Base-by-base conservation (phyloP, 2,329 filamentous ascomycete species). In the Didymella exigua region DNA sequence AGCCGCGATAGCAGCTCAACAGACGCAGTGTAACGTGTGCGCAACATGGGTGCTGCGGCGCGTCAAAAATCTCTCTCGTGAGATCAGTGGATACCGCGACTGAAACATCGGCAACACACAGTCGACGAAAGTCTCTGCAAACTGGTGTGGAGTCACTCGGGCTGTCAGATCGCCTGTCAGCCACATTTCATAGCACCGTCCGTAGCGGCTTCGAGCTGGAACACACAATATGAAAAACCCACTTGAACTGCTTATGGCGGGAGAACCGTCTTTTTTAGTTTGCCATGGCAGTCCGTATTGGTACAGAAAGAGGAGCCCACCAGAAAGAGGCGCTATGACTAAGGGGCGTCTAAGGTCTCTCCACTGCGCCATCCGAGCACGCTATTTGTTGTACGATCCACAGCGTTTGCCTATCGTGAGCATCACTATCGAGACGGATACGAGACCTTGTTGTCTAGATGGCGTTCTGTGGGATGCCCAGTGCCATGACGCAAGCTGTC, bases 381-480 rank as follows among this genome's bases (percentile, higher is more conserved):
- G 53, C 60, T 59, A 63, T 41, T n/a, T 18, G 21, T 9, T 48
- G 33, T 21, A 33, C 51, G 53, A 54, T 51, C 60, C 60, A 63
- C 56, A 60, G 26, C 41, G 54, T 55, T 54, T 58, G 56, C 54
- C 46, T 47, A 47, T 42, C 29, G 36, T 42, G 30, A 42, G 33
- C 58, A 55, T 58, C 47, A 59, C 31, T 34, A 46, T 46, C 34
- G 46, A 46, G 47, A 38, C 42, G 36, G 37, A 46, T 31, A 42
- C 42, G 36, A 42, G 52, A 50, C 46, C 29, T 27, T 19, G 34
- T 27, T 42, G 46, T 46, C 29, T 41, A 55, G 47, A 46, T 36
- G 18, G 29, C 24, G 18, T 19, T 37, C 21, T 34, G 41, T 30
- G 29, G n/a, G 5, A 30, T 30, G 30, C 24, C 42, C 16, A 47